Evolutionary conservation across 2,329 filamentous ascomycete species (phyloP).

Genomic region (Sporothrix dimorphospora): DNA sequence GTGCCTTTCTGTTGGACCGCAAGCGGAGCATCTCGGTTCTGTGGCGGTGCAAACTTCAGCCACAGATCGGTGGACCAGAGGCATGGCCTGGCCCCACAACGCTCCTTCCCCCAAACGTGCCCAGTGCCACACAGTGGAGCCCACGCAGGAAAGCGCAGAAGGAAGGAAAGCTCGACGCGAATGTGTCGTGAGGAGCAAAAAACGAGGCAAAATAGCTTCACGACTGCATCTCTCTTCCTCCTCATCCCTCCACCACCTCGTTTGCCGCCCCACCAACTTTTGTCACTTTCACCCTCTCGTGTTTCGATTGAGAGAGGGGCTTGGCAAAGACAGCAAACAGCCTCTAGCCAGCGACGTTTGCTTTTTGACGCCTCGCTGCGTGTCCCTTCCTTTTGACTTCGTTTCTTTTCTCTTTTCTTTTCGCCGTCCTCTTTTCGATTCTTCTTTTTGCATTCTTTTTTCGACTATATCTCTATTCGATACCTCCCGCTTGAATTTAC

Average conservation of each 20-base stretch:
- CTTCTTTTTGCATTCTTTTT: neutral
- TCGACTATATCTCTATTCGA: conserved; percentile 1
- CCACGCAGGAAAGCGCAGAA: neutral
- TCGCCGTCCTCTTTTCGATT: neutral
- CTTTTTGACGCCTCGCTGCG: neutral
- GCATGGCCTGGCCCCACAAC: neutral
- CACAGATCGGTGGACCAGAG: neutral
- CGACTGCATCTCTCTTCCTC: conserved; percentile 4
- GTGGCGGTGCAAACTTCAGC: conserved; percentile 14
- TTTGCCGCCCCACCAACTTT: neutral
- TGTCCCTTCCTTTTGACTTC: conserved; percentile 20
- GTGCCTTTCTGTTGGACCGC: too few relatives aligned
- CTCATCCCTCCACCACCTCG: conserved; percentile 3
- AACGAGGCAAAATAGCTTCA: conserved; percentile 28
- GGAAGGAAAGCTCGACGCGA: conserved; percentile 28
- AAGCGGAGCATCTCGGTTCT: too few relatives aligned
- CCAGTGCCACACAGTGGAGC: conserved; percentile 5
- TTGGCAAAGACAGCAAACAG: neutral
- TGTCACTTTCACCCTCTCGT: neutral
- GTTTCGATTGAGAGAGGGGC: neutral
- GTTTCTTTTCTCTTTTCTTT: neutral
- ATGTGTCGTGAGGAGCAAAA: conserved; percentile 26
- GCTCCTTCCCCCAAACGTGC: conserved; percentile 16
- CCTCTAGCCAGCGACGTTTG: neutral
- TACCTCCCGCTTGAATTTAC: neutral